Percentiles rank a stretch among this genome's conserved stretches.
phyloP scores from a whole-genome alignment of 2,329 filamentous ascomycete species.

The Colletotrichum lupini region DNA sequence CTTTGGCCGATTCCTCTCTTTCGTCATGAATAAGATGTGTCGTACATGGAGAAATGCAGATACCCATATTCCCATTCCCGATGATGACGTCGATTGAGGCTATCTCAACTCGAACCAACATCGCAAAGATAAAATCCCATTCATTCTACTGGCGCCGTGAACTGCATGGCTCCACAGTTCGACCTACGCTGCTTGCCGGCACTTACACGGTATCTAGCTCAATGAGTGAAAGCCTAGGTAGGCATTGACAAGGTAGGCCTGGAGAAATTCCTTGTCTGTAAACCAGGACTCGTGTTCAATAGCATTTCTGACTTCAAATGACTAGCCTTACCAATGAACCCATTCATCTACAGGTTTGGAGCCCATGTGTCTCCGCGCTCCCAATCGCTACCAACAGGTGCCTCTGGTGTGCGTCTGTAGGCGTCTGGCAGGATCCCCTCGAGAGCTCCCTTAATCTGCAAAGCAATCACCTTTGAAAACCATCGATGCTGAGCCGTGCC shows the following conservation, averaged over 20 bases:
- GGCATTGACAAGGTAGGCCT: no score
- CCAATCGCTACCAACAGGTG: neutral
- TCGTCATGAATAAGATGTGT: neutral
- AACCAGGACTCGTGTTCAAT: no score
- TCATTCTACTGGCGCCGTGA: neutral
- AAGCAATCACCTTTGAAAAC: conserved; percentile 44
- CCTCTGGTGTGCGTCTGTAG: conserved; percentile 1
- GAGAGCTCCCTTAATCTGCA: conserved; percentile 49
- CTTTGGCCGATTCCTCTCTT: neutral
- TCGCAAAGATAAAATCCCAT: neutral
- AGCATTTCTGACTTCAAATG: neutral
- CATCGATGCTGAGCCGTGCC: conserved; percentile 46
- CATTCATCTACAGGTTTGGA: neutral
- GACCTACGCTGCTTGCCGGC: no score
- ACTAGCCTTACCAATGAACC: neutral
- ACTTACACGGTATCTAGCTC: no score
- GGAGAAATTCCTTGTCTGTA: no score
- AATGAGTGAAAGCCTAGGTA: no score
- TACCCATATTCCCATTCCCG: neutral
- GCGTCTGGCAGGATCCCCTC: conserved; percentile 46
- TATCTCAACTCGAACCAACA: neutral
- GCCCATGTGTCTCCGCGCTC: neutral
- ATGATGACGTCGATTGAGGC: neutral
- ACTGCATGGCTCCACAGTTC: neutral
- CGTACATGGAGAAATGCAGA: neutral